A percentile compares a stretch with the other conserved stretches of the same genome.
These are phyloP conservation scores for Terana coerulea DNA, from an alignment of 768 basidiomycete genomes.

Conservation along the genomic window DNA sequence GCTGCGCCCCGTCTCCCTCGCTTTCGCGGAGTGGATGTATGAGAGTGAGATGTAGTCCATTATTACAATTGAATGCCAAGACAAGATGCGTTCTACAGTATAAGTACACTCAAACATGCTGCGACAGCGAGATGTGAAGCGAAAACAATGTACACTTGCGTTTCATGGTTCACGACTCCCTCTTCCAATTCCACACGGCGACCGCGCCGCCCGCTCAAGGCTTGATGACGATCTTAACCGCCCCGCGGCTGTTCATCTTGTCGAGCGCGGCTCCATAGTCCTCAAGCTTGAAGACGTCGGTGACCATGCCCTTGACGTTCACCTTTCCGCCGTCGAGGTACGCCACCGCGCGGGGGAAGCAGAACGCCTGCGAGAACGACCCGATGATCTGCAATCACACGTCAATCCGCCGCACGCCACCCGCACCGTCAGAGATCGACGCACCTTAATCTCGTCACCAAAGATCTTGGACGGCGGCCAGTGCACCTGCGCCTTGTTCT, in stretches of 20 bases:
- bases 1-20: no score
- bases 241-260: constrained; percentile 58
- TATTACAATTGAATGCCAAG: no score
- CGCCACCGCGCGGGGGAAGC: constrained; percentile 88
- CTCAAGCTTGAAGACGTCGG: constrained; percentile 53
- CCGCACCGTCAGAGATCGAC: neutral
- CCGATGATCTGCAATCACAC: constrained; percentile 66
- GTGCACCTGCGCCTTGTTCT: constrained; percentile 77
- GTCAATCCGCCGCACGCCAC: neutral
- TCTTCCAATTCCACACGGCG: no score
- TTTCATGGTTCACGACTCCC: no score
- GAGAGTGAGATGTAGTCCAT: no score
- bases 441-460: constrained; percentile 64
- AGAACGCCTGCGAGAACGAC: constrained; percentile 88
- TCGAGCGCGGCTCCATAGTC: constrained; percentile 66
- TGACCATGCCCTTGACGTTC: constrained; percentile 75
- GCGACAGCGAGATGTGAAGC: no score
- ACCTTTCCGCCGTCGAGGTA: constrained; percentile 88
- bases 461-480: constrained; percentile 88
- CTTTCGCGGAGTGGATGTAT: no score
- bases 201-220: no score
- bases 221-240: constrained; percentile 49
- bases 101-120: no score
- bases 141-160: no score
- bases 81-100: no score